Evolutionary conservation across 2,329 filamentous ascomycete genomes (phyloP).

Genomic region (Teratosphaeria pseudoeucalypti): DNA sequence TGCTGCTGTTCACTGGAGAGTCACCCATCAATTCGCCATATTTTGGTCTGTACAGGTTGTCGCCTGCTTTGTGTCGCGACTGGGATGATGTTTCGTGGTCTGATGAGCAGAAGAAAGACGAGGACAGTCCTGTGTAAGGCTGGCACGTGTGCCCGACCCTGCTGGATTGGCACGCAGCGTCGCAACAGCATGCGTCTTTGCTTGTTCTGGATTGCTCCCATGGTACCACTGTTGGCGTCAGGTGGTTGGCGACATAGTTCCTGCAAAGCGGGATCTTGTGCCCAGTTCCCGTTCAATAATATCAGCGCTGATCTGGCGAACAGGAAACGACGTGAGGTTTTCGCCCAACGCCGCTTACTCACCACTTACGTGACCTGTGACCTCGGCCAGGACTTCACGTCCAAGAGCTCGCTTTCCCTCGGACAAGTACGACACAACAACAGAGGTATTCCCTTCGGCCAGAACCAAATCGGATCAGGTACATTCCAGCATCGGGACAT

Average conservation of each 20-base stretch:
- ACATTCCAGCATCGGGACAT: not conserved
- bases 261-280: too few relatives aligned
- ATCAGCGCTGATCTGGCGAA: not conserved
- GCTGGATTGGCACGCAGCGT: not conserved
- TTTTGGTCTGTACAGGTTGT: conserved; percentile 45
- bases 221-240: too few relatives aligned
- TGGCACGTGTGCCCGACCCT: not conserved
- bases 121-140: conserved; percentile 6
- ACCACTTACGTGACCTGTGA: not conserved
- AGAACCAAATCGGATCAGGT: not conserved
- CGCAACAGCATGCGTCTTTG: too few relatives aligned
- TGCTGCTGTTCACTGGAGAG: conserved; percentile 59
- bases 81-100: conserved; percentile 14
- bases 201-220: too few relatives aligned
- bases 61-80: conserved; percentile 18
- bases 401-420: not conserved
- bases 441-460: not conserved
- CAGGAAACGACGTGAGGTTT: not conserved
- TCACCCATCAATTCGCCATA: conserved; percentile 59
- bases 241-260: too few relatives aligned
- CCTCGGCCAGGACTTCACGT: not conserved
- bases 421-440: not conserved
- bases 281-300: too few relatives aligned
- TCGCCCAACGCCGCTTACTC: not conserved
- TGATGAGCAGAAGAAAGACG: conserved; percentile 11